A percentile compares a stretch with the other conserved stretches of the same genome.
Conservation (phyloP, 1,284 basidiomycete genomes). For the Erythrobasidium hasegawianum region DNA sequence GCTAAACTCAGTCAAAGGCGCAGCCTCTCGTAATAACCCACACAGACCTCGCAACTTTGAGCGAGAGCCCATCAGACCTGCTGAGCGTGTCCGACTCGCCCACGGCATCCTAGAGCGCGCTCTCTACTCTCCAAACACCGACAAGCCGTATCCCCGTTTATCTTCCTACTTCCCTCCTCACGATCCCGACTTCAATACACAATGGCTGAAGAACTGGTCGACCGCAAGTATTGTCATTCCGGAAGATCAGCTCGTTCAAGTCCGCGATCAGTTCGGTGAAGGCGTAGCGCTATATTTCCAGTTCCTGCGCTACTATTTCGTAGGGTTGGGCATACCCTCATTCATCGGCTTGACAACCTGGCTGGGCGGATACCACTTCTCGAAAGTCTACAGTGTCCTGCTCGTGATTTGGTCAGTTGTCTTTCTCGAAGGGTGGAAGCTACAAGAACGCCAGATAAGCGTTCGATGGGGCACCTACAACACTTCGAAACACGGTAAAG, state of each 20-base stretch:
- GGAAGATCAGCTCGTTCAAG: constrained; percentile 57
- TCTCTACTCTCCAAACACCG: constrained; percentile 56
- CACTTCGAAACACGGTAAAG: constrained; percentile 69
- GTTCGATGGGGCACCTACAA: constrained; percentile 75
- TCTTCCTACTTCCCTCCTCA: constrained; percentile 78
- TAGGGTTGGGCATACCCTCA: constrained; percentile 45
- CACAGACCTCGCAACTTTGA: constrained; percentile 53
- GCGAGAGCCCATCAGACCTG: constrained; percentile 57
- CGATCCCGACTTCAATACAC: constrained; percentile 70
- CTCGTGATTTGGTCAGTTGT: constrained; percentile 73
- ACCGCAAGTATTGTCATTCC: constrained; percentile 50
- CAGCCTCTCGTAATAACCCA: constrained; percentile 50
- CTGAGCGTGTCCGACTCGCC: constrained; percentile 74
- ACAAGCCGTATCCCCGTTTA: constrained; percentile 61
- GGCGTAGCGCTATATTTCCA: constrained; percentile 84
- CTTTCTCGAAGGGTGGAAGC: constrained; percentile 87
- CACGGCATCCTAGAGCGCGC: constrained; percentile 64
- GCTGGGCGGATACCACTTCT: constrained; percentile 59
- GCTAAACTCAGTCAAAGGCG: constrained; percentile 58
- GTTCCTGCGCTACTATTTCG: constrained; percentile 75
- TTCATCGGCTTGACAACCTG: constrained; percentile 52
- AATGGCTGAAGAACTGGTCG: constrained; percentile 66
- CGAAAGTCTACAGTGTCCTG: constrained; percentile 69
- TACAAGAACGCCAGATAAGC: constrained; percentile 72
- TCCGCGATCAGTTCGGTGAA: constrained; percentile 74